phyloP scores from a whole-genome alignment of 164 flowering plant species.

The Umbilicus rupestris region DNA sequence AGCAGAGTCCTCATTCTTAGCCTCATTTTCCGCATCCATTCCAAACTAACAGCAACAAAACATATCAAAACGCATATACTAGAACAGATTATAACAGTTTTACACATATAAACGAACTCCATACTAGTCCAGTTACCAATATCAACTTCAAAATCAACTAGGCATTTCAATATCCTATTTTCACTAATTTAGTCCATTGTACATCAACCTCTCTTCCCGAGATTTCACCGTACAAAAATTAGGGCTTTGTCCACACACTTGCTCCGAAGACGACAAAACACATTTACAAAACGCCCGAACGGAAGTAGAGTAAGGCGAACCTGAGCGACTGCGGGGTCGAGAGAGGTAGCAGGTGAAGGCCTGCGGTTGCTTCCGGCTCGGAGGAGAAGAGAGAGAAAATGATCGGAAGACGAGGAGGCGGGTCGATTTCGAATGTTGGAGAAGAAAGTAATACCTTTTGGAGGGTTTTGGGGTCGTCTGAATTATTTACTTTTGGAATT shows the following conservation, averaged over 20 bases:
- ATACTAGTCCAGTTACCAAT: too few relatives aligned
- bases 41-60: constrained; percentile 12
- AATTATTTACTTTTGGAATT: too few relatives aligned
- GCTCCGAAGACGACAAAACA: neutral
- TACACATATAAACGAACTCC: too few relatives aligned
- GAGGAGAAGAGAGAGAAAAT: neutral
- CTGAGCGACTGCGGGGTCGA: neutral
- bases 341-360: neutral
- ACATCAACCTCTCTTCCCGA: too few relatives aligned
- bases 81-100: too few relatives aligned
- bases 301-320: neutral
- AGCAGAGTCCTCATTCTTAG: constrained; percentile 34
- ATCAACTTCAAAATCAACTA: too few relatives aligned
- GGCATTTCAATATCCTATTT: too few relatives aligned
- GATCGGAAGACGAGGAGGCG: neutral
- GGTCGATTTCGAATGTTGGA: neutral
- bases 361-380: neutral
- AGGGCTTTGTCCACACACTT: too few relatives aligned
- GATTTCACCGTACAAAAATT: too few relatives aligned
- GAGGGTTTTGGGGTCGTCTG: too few relatives aligned
- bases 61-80: neutral
- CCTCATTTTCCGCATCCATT: constrained; percentile 27
- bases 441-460: too few relatives aligned
- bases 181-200: too few relatives aligned
- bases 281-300: neutral